Evolutionary conservation across 352 stramenopile species (phyloP).

Genomic region (Globisporangium spiculum): DNA sequence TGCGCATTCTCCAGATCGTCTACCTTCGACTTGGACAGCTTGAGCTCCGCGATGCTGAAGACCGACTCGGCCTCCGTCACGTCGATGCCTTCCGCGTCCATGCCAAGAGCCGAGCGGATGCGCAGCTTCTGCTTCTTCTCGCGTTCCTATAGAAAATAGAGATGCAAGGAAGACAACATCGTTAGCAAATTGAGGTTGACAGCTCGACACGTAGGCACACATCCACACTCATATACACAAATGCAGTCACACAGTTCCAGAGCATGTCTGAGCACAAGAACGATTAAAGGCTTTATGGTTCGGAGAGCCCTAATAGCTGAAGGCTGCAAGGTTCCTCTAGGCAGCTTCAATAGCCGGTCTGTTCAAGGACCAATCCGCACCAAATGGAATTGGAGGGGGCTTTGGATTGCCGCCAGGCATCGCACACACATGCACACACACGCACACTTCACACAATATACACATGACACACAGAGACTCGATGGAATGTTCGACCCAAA

Average conservation of each 20-base stretch:
- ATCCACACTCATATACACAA: slow-evolving; percentile 22
- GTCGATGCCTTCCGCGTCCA: slow-evolving; percentile 83
- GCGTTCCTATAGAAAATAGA: slow-evolving; percentile 49
- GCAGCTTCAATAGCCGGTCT: slow-evolving; percentile 91
- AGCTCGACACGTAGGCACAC: neutral
- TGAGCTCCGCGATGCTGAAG: slow-evolving; percentile 80
- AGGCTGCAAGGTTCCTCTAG: slow-evolving; percentile 83
- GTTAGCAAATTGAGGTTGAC: neutral
- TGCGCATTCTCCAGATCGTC: slow-evolving; percentile 74
- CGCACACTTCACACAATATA: neutral
- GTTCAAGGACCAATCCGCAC: slow-evolving; percentile 88
- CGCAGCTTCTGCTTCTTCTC: slow-evolving; percentile 85
- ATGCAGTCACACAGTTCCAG: slow-evolving; percentile 9
- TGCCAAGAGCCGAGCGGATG: slow-evolving; percentile 73
- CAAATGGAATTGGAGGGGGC: slow-evolving; percentile 77
- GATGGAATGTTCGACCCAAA: slow-evolving; percentile 63
- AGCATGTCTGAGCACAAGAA: slow-evolving; percentile 90
- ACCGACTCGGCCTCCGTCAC: slow-evolving; percentile 75
- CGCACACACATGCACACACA: slow-evolving; percentile 24
- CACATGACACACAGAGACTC: slow-evolving; percentile 14
- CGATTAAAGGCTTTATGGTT: slow-evolving; percentile 76
- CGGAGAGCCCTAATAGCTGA: slow-evolving; percentile 84
- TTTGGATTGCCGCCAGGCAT: slow-evolving; percentile 78
- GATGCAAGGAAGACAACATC: slow-evolving; percentile 7
- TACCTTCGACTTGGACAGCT: slow-evolving; percentile 74